Evolutionary conservation across 495 filamentous ascomycete genomes (phyloP), one percentile per base, ranked within the genome.

Genomic region (Neurospora intermedia): DNA sequence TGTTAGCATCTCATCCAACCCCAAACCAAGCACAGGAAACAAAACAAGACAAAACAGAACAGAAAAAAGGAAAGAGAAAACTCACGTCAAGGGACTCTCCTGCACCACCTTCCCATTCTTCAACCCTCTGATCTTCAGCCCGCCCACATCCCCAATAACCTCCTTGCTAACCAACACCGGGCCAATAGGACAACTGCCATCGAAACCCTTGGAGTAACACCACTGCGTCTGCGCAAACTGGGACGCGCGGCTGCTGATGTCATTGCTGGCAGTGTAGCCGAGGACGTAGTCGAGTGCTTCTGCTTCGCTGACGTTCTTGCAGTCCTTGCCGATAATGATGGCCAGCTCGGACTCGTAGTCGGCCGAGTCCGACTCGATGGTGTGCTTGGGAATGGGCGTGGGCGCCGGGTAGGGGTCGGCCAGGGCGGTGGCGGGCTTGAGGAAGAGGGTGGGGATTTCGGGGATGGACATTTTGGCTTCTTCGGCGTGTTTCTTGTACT

Each of bases 131-230:
- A 87, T 59, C 31, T 77, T 70, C 27, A 86, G 73, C 71, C 73
- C 75, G 18, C 77, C 75, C 8, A 81, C 80, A 69, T 86, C 82
- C 23, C 54, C 27, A 48, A 90, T 76, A 16, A 84, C 77, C n/a
- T 82, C 79, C 43, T 84, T 83, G 2, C 84, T 86, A 41, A 88
- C 88, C n/a, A 90, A 74, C 4, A 83, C 83, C 7, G 88, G 88
- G 16, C 88, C 88, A 42, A 86, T 79, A 8, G 84, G 84, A 72
- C 82, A 86, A 5, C 81, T 78, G 13, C 81, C 81, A 71, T 85
- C 84, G 42, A 86, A 85, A 0, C 84, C 83, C 75, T 86, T 87
- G 73, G 81, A 83, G 73, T 82, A 86, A 75, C 82, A 83, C 80
- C 82, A 85, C 78, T 86, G 83, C 41, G 80, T 80, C 77, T 86